phyloP scores from a whole-genome alignment of 2,329 filamentous ascomycete genomes.

The Thielaviopsis punctulata region DNA sequence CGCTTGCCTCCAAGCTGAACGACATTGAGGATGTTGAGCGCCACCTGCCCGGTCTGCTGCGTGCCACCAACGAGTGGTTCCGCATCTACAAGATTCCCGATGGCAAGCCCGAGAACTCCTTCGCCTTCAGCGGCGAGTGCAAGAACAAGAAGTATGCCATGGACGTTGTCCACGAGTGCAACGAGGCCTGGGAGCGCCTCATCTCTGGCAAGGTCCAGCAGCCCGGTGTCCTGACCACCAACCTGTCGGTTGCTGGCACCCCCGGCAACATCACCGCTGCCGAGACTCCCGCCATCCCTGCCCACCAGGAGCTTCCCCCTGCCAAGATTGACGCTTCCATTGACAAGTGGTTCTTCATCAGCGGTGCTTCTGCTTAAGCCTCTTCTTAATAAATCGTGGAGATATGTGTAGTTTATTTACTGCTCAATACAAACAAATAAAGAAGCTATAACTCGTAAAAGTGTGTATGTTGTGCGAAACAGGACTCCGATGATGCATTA shows the following conservation, averaged over 20 bases:
- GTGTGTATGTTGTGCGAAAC: neutral
- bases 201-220: conserved; percentile 74
- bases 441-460: neutral
- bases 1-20: conserved; percentile 88
- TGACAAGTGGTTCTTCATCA: conserved; percentile 99
- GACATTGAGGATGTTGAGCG: conserved; percentile 98
- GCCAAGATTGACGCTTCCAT: conserved; percentile 90
- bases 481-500: neutral
- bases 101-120: conserved; percentile 99
- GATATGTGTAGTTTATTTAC: conserved; percentile 14
- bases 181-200: conserved; percentile 92
- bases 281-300: conserved; percentile 60
- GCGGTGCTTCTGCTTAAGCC: conserved; percentile 68
- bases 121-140: conserved; percentile 99
- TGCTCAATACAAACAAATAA: neutral
- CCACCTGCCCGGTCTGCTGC: conserved; percentile 88
- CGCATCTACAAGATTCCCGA: conserved; percentile 99
- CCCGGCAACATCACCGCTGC: conserved; percentile 50
- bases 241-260: conserved; percentile 60
- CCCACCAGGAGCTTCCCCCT: conserved; percentile 61
- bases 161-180: conserved; percentile 89
- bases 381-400: conserved; percentile 11
- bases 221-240: conserved; percentile 66
- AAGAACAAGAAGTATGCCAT: conserved; percentile 99
- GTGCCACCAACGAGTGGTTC: conserved; percentile 99